These are phyloP conservation scores for Aspergillus vadensis DNA, from an alignment of 2,329 filamentous ascomycete species.

Conservation along the genomic window DNA sequence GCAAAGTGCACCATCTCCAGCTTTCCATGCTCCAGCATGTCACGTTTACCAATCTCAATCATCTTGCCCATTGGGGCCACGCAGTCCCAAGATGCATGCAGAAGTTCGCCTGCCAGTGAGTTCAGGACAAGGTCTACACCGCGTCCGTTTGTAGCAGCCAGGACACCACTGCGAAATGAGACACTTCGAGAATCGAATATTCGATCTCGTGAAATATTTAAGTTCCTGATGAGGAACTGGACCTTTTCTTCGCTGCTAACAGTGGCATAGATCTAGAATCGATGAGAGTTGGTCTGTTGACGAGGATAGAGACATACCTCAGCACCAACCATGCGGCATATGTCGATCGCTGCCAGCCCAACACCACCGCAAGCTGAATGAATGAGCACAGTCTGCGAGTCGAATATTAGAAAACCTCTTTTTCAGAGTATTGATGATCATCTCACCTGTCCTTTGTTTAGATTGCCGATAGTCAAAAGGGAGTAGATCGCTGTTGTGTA, in stretches of 20 bases:
- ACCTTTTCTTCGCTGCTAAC: constrained; percentile 13
- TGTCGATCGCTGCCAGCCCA: constrained; percentile 35
- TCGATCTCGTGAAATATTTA: constrained; percentile 24
- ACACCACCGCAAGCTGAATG: constrained; percentile 36
- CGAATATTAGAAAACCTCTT: neutral
- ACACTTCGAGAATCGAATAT: constrained; percentile 36
- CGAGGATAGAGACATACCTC: constrained; percentile 23
- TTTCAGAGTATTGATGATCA: no score
- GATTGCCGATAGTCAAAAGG: constrained; percentile 24
- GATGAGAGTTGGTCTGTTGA: neutral
- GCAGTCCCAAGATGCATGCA: constrained; percentile 29
- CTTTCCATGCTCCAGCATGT: constrained; percentile 28
- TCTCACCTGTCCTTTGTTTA: constrained; percentile 25
- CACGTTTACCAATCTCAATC: constrained; percentile 34
- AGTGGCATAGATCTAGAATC: constrained; percentile 18
- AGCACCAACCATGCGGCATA: constrained; percentile 28
- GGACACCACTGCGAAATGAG: constrained; percentile 27
- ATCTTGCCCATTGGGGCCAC: constrained; percentile 31
- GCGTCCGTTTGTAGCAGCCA: constrained; percentile 26
- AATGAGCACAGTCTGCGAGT: constrained; percentile 35
- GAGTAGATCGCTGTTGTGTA: constrained; percentile 23
- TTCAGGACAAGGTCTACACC: constrained; percentile 40
- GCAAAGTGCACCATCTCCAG: constrained; percentile 20
- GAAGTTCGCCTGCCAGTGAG: constrained; percentile 21
- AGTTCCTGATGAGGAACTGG: constrained; percentile 5